Percentiles rank a stretch among this genome's conserved stretches.
Evolutionary conservation across 805 yeast species (phyloP).

Genomic region (Nakazawaea ernobii): DNA sequence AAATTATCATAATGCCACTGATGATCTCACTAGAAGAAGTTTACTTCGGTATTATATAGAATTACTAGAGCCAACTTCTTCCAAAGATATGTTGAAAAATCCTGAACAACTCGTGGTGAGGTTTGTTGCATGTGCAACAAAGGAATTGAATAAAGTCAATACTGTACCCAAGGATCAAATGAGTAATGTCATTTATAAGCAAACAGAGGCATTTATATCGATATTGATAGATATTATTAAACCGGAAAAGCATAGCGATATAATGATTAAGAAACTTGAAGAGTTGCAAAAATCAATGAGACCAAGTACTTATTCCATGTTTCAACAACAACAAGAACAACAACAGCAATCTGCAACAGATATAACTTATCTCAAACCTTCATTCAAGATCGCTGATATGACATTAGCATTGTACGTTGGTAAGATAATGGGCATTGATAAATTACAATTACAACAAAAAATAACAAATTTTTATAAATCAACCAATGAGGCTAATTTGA

Average conservation of each 20-base stretch:
- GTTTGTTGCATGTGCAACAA: constrained; percentile 48
- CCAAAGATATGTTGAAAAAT: constrained; percentile 27
- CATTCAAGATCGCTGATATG: constrained; percentile 51
- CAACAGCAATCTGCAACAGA: neutral
- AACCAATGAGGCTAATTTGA: constrained; percentile 28
- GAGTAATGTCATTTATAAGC: constrained; percentile 19
- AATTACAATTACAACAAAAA: constrained; percentile 48
- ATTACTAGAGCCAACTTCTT: constrained; percentile 36
- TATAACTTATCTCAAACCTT: constrained; percentile 33
- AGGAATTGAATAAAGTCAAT: constrained; percentile 39
- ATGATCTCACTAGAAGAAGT: constrained; percentile 49
- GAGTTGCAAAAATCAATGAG: constrained; percentile 31
- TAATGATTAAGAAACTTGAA: constrained; percentile 34
- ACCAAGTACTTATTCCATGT: constrained; percentile 19
- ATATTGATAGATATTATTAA: constrained; percentile 31
- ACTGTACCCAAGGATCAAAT: constrained; percentile 17
- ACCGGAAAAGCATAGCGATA: constrained; percentile 32
- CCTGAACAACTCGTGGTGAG: constrained; percentile 44
- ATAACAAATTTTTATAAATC: constrained; percentile 34
- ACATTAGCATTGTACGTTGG: constrained; percentile 43
- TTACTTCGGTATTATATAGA: constrained; percentile 61
- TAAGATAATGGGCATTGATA: constrained; percentile 44
- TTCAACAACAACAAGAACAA: constrained; percentile 11
- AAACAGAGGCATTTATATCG: constrained; percentile 25
- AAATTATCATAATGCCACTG: constrained; percentile 19